Base-by-base conservation (phyloP, 805 yeast genomes). In the Kluyveromyces dobzhanskii region DNA sequence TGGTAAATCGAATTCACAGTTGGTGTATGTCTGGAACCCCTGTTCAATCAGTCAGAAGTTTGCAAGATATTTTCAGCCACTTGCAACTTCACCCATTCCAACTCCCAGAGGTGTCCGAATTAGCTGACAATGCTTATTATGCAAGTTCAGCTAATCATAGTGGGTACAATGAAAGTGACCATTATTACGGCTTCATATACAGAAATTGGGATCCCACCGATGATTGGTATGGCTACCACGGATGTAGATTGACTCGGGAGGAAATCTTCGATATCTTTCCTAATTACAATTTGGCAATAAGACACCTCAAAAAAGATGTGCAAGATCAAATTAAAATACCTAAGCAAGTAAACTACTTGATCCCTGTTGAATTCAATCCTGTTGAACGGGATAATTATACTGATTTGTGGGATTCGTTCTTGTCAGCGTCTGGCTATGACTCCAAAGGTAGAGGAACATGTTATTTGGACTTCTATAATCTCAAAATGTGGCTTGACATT, bases 21-120 rank as follows among this genome's bases (percentile, higher is more conserved):
- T 92, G 97, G 97, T 97, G 95, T 12, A 96, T 88, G 0, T 85
- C 95, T 1, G 98, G 98, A 4, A 92, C 98, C 0, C 94, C 97
- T 0, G 80, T 87, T n/a, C 77, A 79, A 46, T 73, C 73, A 44
- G 70, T 76, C 28, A 60, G 67, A 24, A 96, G 88, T 57, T 66
- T 88, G 35, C 76, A 73, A 32, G 81, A 94, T 0, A 68, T 86
- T 4, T 54, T 88, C 24, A 70, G 75, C 10, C 90, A 85, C 51
- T 58, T 87, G 43, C 67, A 79, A 45, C 55, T 76, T 12, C 64
- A 67, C 26, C 98, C 97, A 0, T 83, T 85, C 46, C 24, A 21
- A 9, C 8, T 21, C n/a, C n/a, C n/a, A 21, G 24, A 21, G 8
- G 8, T 6, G 24, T 6, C 6, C n/a, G n/a, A n/a, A n/a, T n/a